These are phyloP conservation scores for Lolium rigidum DNA, from an alignment of 176 grass and related monocot genomes.

Conservation along the genomic window DNA sequence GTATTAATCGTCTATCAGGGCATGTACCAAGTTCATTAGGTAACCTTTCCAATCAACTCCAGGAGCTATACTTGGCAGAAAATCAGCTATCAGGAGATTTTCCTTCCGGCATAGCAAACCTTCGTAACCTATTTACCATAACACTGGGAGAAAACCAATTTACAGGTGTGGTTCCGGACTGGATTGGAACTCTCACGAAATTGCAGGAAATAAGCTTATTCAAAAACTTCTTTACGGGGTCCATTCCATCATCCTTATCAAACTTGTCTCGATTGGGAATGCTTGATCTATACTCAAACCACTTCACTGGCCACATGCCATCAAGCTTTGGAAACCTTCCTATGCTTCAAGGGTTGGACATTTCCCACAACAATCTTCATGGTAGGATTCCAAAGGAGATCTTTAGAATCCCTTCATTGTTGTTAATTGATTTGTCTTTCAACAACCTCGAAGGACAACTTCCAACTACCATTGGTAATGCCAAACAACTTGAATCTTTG, in stretches of 20 bases:
- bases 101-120: conserved; percentile 11
- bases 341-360: background rate
- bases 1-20: background rate
- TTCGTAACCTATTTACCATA: background rate
- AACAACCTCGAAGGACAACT: background rate
- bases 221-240: background rate
- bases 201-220: background rate
- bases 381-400: background rate
- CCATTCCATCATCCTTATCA: background rate
- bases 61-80: background rate
- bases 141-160: background rate
- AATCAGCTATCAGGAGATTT: conserved; percentile 6
- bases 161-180: background rate
- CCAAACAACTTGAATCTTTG: background rate
- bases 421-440: background rate
- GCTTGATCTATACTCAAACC: background rate
- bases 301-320: background rate
- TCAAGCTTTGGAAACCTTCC: background rate
- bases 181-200: background rate
- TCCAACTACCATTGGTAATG: background rate
- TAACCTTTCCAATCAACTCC: conserved; percentile 2
- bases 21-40: conserved; percentile 24
- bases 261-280: background rate
- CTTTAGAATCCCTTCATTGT: background rate
- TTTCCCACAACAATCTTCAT: background rate